Base-by-base conservation (phyloP, 2,329 filamentous ascomycete genomes). In the Beauveria sp. region DNA sequence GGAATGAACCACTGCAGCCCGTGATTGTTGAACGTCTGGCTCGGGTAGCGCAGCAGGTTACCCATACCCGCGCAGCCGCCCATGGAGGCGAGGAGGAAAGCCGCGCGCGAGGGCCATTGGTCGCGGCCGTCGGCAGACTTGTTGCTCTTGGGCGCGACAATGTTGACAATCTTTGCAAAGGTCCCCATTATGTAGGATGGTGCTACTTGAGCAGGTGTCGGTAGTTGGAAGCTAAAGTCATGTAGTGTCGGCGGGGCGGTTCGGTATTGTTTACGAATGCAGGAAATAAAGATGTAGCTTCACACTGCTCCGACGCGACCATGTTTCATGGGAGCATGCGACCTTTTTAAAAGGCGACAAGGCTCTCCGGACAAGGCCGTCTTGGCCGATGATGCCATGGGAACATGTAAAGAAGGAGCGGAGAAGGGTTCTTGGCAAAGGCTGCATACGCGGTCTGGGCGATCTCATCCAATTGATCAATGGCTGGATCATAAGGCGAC, bases 1-100 rank as follows among this genome's bases (percentile, higher is more conserved):
- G 82, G 82, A 20, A 84, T 78, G 68, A 83, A 85, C 82, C 82
- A 85, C 66, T 84, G 82, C 6, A 84, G 72, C 3, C 82, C 82
- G 61, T 82, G 76, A 67, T 84, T 84, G 71, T 84, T 84, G 76
- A 82, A 85, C 2, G 84, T 77, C 44, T 82, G 79, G 0, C 80
- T 84, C 2, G 82, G 82, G 63, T 84, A 84, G 30, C 82, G 76
- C 22, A 84, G 73, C 26, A 84, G 73, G 66, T 84, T 84, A 30
- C 82, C 82, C 72, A 83, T 81, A 53, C 82, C 82, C 1, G 80
- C 80, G 64, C 79, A 82, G 55, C 82, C 82, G 48, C 82, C 81
- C 80, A 84, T 84, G 3, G 81, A 78, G 20, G 82, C 81, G 28
- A 84, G 78, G 6, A 84, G 71, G 68, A 84, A 84, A 14, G 81